A percentile compares a stretch with the other conserved stretches of the same genome.
Evolutionary conservation across 2,329 filamentous ascomycete genomes (phyloP).

Genomic region (Celoporthe dispersa): DNA sequence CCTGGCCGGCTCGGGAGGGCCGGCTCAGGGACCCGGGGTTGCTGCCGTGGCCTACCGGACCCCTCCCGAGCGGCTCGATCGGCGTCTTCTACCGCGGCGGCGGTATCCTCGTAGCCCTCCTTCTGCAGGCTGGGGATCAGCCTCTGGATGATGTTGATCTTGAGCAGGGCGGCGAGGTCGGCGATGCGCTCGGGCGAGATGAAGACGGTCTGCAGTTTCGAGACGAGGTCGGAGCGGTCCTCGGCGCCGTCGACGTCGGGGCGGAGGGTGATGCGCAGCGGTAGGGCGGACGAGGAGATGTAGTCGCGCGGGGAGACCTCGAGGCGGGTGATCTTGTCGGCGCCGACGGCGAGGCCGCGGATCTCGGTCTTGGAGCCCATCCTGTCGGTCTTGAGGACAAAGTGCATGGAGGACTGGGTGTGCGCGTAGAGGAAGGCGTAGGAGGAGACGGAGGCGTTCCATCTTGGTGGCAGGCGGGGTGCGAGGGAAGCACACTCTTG

Average conservation of each 20-base stretch:
- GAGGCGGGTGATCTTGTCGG: conserved; percentile 79
- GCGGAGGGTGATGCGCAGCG: conserved; percentile 58
- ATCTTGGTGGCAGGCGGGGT: conserved; percentile 71
- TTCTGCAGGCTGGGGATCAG: conserved; percentile 78
- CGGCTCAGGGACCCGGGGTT: conserved; percentile 50
- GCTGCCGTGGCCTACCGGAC: conserved; percentile 37
- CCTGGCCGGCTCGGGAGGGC: conserved; percentile 60
- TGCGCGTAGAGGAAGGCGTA: conserved; percentile 89
- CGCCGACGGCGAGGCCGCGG: conserved; percentile 76
- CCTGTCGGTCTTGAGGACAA: conserved; percentile 79
- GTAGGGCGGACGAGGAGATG: conserved; percentile 63
- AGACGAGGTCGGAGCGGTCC: conserved; percentile 53
- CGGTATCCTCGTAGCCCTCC: conserved; percentile 73
- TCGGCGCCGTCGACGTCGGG: conserved; percentile 48
- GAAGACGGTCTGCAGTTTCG: conserved; percentile 66
- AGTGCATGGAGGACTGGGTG: conserved; percentile 81
- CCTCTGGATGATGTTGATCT: conserved; percentile 81
- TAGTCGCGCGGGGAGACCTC: conserved; percentile 78
- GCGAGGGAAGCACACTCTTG: conserved; percentile 60
- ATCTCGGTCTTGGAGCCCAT: conserved; percentile 85
- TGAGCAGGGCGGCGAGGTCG: conserved; percentile 73
- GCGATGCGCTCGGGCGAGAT: conserved; percentile 70
- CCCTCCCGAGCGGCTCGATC: conserved; percentile 38
- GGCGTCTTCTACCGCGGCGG: conserved; percentile 47
- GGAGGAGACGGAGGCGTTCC: conserved; percentile 75